Base-by-base conservation (phyloP, 495 filamentous ascomycete species). In the Opeltia flavorubescens region DNA sequence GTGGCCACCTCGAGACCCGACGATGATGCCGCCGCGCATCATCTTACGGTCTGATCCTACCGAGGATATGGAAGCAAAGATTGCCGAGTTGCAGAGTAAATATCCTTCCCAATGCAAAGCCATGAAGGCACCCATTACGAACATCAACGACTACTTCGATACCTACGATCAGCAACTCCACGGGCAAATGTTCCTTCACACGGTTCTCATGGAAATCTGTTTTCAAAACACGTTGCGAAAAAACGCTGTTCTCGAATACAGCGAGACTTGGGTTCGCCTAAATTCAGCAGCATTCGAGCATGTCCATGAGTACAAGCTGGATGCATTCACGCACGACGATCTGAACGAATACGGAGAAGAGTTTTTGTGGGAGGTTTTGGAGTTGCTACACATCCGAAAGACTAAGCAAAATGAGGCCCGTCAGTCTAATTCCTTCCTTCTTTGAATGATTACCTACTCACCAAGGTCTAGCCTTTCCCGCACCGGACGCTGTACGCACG, bases 91-190 rank as follows among this genome's bases (percentile, higher is more conserved):
- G 7, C 61, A 57, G 12, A 27, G 46, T 0, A 39, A 62, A 2
- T 66, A 62, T 43, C 64, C 60, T 6, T 47, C 54, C 18, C 46
- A 52, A 7, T 65, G 61, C 29, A 56, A 53, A 46, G 47, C 43
- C 34, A 56, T 70, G 26, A 54, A 34, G 11, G 28, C 46, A 0
- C 52, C 52, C 13, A 12, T 69, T 53, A 47, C 50, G 56, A 40
- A 70, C 18, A 44, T 78, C 12, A 66, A 71, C 48, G 41, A 65
- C n/a, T 76, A 70, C 43, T 79, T 71, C 46, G 75, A 79, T 50
- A 53, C 58, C 2, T 47, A 60, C 34, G 75, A 78, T 43, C 66
- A 76, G 23, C 70, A 66, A 43, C 12, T 59, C 24, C 47, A 66
- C 13, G 66, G 70, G 4, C 57, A 63, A 0, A 48, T 49, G 18